Conservation (phyloP, 768 basidiomycete species). For the Cubamyces sp. region DNA sequence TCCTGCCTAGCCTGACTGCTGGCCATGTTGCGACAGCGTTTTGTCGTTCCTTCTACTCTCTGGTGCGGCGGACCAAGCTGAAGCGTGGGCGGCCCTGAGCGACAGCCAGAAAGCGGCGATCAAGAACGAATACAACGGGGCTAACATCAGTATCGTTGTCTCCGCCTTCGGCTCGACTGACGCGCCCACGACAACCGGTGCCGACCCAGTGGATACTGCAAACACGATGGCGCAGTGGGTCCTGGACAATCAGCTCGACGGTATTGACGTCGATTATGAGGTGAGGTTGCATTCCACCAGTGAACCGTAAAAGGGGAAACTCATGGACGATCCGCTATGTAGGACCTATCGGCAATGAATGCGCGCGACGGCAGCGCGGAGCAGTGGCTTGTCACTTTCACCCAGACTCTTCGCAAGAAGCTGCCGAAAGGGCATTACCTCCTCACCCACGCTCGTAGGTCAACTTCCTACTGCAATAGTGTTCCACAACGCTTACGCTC, state of each 20-base stretch:
- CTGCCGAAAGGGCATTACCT: conserved; percentile 36
- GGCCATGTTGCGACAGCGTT: neutral
- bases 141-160: conserved; percentile 30
- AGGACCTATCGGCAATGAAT: conserved; percentile 29
- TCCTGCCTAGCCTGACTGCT: too few species aligned
- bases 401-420: conserved; percentile 26
- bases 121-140: conserved; percentile 29
- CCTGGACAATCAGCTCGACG: conserved; percentile 32
- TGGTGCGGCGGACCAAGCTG: conserved; percentile 18
- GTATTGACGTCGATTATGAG: conserved; percentile 32
- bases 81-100: conserved; percentile 9
- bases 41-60: conserved; percentile 20
- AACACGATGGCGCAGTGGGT: conserved; percentile 41
- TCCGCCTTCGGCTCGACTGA: conserved; percentile 34
- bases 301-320: neutral
- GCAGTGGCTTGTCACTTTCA: conserved; percentile 32
- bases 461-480: neutral
- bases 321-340: neutral
- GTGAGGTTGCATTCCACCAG: neutral
- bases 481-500: neutral
- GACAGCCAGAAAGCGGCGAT: conserved; percentile 20
- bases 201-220: conserved; percentile 39
- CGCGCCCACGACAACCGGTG: conserved; percentile 32
- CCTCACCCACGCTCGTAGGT: conserved; percentile 29
- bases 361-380: conserved; percentile 26